A percentile compares a stretch with the other conserved stretches of the same genome.
phyloP scores from a whole-genome alignment of 2,329 filamentous ascomycete genomes.

The Penicillium decumbens region DNA sequence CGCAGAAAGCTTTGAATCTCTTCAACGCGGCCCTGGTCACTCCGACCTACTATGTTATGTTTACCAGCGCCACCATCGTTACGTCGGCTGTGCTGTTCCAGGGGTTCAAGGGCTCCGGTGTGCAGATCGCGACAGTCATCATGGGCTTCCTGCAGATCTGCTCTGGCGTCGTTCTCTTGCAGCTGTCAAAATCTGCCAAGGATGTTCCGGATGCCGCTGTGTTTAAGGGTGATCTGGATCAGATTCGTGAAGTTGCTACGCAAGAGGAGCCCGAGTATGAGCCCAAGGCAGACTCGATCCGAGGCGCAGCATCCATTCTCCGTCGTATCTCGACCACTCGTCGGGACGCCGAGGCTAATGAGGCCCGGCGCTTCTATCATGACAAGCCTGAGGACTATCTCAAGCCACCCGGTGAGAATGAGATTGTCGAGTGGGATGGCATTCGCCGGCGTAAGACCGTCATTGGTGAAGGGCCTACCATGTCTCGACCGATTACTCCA shows the following conservation, averaged over 20 bases:
- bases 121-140: conserved; percentile 80
- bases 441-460: conserved; percentile 67
- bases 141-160: conserved; percentile 94
- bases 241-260: conserved; percentile 90
- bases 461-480: conserved; percentile 43
- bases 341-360: conserved; percentile 72
- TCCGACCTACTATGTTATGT: conserved; percentile 97
- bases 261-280: conserved; percentile 95
- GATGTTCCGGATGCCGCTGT: conserved; percentile 92
- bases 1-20: conserved; percentile 92
- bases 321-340: conserved; percentile 72
- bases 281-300: conserved; percentile 92
- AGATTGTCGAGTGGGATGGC: conserved; percentile 86
- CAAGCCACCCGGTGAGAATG: conserved; percentile 71
- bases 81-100: conserved; percentile 88
- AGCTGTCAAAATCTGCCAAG: conserved; percentile 97
- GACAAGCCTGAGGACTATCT: conserved; percentile 69
- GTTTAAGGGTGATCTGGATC: conserved; percentile 87
- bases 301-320: conserved; percentile 82
- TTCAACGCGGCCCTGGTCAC: conserved; percentile 97
- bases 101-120: conserved; percentile 82
- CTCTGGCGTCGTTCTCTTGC: conserved; percentile 81
- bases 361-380: conserved; percentile 71
- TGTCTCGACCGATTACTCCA: conserved; percentile 40
- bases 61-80: conserved; percentile 91